Percentiles rank a stretch among this genome's conserved stretches.
These are phyloP conservation scores for Rhamnella rubrinervis DNA, from an alignment of 331 rosid genomes.

Conservation along the genomic window DNA sequence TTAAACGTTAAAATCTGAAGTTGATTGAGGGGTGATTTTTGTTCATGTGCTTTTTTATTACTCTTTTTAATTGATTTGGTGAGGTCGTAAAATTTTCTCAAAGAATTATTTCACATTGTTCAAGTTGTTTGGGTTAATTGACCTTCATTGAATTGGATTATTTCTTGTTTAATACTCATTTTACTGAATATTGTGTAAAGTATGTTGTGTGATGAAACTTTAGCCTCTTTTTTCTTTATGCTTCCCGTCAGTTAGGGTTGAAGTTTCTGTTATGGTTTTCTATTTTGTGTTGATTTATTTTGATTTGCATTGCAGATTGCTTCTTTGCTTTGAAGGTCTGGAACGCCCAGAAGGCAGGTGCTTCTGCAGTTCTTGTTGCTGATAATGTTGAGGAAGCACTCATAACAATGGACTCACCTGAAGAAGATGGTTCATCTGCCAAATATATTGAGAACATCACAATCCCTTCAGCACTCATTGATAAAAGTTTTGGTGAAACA, in stretches of 20 bases:
- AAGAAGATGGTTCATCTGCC: conserved; percentile 73
- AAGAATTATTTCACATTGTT: neutral
- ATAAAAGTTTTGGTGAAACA: conserved; percentile 69
- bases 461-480: conserved; percentile 94
- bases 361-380: conserved; percentile 97
- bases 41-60: neutral
- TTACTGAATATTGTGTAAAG: neutral
- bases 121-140: conserved; percentile 10
- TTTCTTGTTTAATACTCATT: too few species aligned
- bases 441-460: conserved; percentile 91
- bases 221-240: neutral
- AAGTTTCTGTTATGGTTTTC: neutral
- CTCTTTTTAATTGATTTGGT: neutral
- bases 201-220: neutral
- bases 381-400: conserved; percentile 77
- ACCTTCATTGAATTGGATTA: neutral
- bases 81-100: neutral
- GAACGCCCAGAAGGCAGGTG: conserved; percentile 99
- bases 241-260: neutral
- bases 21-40: conserved; percentile 8
- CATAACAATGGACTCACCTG: conserved; percentile 97
- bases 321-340: conserved; percentile 96
- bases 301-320: conserved; percentile 64
- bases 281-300: too few species aligned
- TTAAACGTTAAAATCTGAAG: neutral